A percentile compares a stretch with the other conserved stretches of the same genome.
phyloP scores from a whole-genome alignment of 345 rosid genomes.

The Citrus trifoliata region DNA sequence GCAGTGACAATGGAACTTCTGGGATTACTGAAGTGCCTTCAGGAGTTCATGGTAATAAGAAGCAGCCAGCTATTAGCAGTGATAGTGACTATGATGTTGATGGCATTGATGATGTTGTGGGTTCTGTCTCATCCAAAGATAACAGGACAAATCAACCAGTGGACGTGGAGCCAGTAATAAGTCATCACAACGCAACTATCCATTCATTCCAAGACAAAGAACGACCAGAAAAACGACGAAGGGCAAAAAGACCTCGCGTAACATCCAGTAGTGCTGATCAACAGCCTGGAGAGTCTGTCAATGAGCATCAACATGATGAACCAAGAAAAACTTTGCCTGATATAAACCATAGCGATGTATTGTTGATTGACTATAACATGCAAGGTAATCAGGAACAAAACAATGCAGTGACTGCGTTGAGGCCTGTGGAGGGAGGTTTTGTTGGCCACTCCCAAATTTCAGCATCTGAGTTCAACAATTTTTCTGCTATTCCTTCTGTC shows the following conservation, averaged over 20 bases:
- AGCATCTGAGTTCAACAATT: slow-evolving; percentile 38
- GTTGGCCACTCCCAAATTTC: slow-evolving; percentile 32
- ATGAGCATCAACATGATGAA: slow-evolving; percentile 31
- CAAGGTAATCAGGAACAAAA: slow-evolving; percentile 31
- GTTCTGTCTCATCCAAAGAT: slow-evolving; percentile 86
- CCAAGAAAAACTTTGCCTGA: slow-evolving; percentile 50
- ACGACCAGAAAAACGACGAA: slow-evolving; percentile 35
- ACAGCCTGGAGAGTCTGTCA: slow-evolving; percentile 25
- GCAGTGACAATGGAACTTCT: slow-evolving; percentile 84
- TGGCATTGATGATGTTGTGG: slow-evolving; percentile 62
- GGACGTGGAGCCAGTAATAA: slow-evolving; percentile 34
- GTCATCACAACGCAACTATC: slow-evolving; percentile 15
- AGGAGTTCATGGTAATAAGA: slow-evolving; percentile 42
- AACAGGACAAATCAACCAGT: slow-evolving; percentile 39
- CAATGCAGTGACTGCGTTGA: slow-evolving; percentile 26
- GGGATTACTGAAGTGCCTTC: slow-evolving; percentile 64
- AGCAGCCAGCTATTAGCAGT: slow-evolving; percentile 45
- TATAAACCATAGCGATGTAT: slow-evolving; percentile 47
- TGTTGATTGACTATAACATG: slow-evolving; percentile 40
- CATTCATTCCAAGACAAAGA: slow-evolving; percentile 36
- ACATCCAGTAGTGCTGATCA: slow-evolving; percentile 33
- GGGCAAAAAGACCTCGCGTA: slow-evolving; percentile 41
- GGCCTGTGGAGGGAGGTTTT: slow-evolving; percentile 38
- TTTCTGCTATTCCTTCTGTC: slow-evolving; percentile 42
- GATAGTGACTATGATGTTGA: slow-evolving; percentile 89